Evolutionary conservation across 2,329 filamentous ascomycete species (phyloP).

Genomic region (Chrysoporthe cubensis): DNA sequence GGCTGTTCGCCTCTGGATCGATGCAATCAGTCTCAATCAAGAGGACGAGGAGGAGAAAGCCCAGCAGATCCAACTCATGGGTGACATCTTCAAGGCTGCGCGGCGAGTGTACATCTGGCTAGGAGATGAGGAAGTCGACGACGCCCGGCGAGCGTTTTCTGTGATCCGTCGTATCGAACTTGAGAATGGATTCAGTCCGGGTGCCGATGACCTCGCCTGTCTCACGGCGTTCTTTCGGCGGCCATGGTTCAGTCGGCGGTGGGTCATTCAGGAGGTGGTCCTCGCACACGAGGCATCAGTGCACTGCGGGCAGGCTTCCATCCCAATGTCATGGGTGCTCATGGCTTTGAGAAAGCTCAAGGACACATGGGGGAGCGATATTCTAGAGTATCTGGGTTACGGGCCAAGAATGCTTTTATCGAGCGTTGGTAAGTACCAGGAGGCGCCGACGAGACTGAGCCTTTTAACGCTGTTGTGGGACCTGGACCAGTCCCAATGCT

Average conservation of each 20-base stretch:
- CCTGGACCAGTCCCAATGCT: too few relatives aligned
- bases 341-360: too few relatives aligned
- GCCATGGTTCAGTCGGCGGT: background rate
- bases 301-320: too few relatives aligned
- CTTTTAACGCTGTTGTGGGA: too few relatives aligned
- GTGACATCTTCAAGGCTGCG: background rate
- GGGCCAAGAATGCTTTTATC: too few relatives aligned
- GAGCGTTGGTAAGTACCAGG: too few relatives aligned
- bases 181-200: background rate
- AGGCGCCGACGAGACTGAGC: too few relatives aligned
- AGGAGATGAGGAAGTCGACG: background rate
- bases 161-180: background rate
- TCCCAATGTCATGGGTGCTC: too few relatives aligned
- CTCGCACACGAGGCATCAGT: background rate
- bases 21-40: too few relatives aligned
- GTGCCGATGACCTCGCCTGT: background rate
- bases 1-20: too few relatives aligned
- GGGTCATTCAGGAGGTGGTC: background rate
- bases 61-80: background rate
- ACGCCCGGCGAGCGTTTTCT: background rate
- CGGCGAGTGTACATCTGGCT: background rate
- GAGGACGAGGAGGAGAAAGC: background rate
- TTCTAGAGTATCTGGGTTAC: too few relatives aligned
- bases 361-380: too few relatives aligned
- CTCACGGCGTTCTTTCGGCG: background rate